These are phyloP conservation scores for Haplosporangium sp. DNA, from an alignment of 371 early-diverging fungal species.

Conservation along the genomic window DNA sequence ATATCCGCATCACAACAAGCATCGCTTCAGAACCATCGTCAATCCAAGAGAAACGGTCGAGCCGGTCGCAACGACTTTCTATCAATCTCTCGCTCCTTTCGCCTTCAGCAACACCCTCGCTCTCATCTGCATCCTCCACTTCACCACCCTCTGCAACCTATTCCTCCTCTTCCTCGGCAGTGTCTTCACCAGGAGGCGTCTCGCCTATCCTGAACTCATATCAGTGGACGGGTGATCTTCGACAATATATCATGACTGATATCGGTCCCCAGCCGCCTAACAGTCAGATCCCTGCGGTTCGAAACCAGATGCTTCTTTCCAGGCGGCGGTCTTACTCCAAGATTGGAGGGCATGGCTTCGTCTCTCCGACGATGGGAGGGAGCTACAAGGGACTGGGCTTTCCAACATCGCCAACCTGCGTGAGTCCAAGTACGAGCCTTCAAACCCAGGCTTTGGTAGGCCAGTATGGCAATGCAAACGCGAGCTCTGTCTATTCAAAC, in stretches of 20 bases:
- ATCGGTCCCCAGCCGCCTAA: conserved; percentile 54
- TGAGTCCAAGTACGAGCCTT: neutral
- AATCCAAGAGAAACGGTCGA: neutral
- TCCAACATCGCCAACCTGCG: neutral
- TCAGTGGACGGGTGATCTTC: conserved; percentile 43
- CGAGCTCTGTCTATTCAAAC: neutral
- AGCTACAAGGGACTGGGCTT: conserved; percentile 1
- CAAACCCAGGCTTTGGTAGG: conserved; percentile 12
- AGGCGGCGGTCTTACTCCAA: conserved; percentile 41
- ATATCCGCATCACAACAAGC: conserved; percentile 6
- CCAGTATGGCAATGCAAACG: conserved; percentile 6
- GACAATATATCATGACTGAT: conserved; percentile 53
- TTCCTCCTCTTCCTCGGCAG: conserved; percentile 31
- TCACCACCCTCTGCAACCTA: conserved; percentile 31
- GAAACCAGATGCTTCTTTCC: conserved; percentile 12
- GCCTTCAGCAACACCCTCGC: conserved; percentile 14
- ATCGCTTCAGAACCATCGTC: neutral
- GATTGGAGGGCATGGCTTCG: conserved; percentile 20
- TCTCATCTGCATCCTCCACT: conserved; percentile 12
- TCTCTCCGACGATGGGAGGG: neutral
- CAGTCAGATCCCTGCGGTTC: conserved; percentile 27
- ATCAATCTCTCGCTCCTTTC: conserved; percentile 35
- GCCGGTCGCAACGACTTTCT: conserved; percentile 17
- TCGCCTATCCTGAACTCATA: conserved; percentile 31
- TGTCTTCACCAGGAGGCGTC: conserved; percentile 26